These are phyloP conservation scores for Caryopteris hybrid DNA, from an alignment of 305 asterid genomes.

Conservation along the genomic window DNA sequence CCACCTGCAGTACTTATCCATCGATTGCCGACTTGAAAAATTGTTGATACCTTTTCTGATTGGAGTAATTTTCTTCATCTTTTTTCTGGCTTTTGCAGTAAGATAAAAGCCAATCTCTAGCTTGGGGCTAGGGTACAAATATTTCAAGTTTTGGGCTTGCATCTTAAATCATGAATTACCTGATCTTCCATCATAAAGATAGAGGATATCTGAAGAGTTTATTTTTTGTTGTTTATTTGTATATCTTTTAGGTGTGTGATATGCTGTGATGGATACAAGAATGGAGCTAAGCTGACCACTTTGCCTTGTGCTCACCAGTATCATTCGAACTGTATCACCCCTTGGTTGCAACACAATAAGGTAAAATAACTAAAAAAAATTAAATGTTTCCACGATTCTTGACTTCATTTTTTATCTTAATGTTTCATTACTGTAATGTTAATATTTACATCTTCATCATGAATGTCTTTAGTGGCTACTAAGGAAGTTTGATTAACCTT, in stretches of 20 bases:
- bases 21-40: not conserved
- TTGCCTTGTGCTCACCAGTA: constrained; percentile 85
- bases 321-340: constrained; percentile 63
- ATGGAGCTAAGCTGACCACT: constrained; percentile 49
- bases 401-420: too few relatives aligned
- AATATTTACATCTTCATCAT: too few relatives aligned
- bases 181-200: too few relatives aligned
- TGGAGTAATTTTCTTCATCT: not conserved
- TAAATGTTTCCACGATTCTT: too few relatives aligned
- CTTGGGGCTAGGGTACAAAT: not conserved
- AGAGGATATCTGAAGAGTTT: not conserved
- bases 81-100: not conserved
- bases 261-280: constrained; percentile 54
- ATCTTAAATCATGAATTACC: not conserved
- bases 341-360: constrained; percentile 68
- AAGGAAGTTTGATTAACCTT: too few relatives aligned
- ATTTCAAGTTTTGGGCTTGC: not conserved
- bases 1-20: not conserved
- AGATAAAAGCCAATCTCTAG: not conserved
- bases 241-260: constrained; percentile 63
- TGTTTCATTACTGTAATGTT: too few relatives aligned
- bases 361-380: too few relatives aligned
- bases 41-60: not conserved
- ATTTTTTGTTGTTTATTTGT: constrained; percentile 16
- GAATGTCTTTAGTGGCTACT: too few relatives aligned